Percentiles rank a stretch among this genome's conserved stretches.
These are phyloP conservation scores for Fusarium temperatum DNA, from an alignment of 2,329 filamentous ascomycete genomes.

Conservation along the genomic window DNA sequence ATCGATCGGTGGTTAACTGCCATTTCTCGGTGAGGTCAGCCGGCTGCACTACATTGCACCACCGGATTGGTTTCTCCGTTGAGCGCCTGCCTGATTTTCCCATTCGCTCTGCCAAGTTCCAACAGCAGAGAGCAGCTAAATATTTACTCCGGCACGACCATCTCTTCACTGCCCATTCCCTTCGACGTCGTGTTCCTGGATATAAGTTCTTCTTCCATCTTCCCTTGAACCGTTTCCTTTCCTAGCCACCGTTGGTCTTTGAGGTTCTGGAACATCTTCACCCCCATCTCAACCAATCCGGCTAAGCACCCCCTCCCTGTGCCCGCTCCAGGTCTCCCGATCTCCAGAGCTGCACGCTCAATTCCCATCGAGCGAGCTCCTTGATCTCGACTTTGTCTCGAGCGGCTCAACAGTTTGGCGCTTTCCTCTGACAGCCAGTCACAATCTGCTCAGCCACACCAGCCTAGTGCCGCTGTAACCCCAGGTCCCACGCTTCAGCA, in stretches of 20 bases:
- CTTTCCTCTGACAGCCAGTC: neutral
- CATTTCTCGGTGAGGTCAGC: neutral
- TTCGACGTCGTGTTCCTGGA: neutral
- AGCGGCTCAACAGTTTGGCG: neutral
- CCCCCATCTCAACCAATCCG: neutral
- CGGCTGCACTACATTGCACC: neutral
- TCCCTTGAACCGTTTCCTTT: neutral
- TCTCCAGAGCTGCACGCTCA: neutral
- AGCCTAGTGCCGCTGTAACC: neutral
- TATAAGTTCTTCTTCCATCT: neutral
- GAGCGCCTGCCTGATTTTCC: slow-evolving; percentile 3
- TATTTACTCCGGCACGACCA: neutral
- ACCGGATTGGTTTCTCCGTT: slow-evolving; percentile 29
- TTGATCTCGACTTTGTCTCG: neutral
- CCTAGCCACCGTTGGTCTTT: neutral
- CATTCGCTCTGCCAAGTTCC: neutral
- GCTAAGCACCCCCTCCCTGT: slow-evolving; percentile 4
- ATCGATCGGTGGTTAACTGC: neutral
- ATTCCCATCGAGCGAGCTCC: neutral
- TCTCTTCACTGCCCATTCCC: neutral
- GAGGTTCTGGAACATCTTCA: neutral
- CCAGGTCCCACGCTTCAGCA: neutral
- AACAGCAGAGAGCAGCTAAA: neutral
- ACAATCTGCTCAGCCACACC: neutral
- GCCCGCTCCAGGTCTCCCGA: neutral